Conservation (phyloP, 352 stramenopile genomes). For the Phytophthora vignae region DNA sequence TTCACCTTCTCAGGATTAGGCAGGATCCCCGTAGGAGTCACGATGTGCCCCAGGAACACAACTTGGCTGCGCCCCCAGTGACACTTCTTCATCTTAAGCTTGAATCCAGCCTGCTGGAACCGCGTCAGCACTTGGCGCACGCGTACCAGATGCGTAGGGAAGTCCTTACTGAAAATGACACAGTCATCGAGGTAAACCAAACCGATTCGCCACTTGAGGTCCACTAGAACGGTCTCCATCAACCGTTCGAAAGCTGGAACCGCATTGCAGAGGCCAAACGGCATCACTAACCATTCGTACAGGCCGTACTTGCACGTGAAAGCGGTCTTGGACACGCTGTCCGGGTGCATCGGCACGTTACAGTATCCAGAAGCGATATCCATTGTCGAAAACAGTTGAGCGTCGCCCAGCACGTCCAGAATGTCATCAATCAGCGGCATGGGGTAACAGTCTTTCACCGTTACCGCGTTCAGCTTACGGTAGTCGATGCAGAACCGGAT, state of each 20-base stretch:
- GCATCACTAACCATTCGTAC: constrained; percentile 11
- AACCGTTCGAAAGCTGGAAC: too few species aligned
- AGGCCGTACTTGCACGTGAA: too few species aligned
- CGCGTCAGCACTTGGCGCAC: constrained; percentile 1
- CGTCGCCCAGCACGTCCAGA: constrained; percentile 8
- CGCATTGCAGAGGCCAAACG: too few species aligned
- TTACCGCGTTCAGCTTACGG: constrained; percentile 2
- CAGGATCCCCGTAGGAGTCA: background rate
- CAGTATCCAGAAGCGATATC: constrained; percentile 5
- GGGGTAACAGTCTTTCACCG: constrained; percentile 14
- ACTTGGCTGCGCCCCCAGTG: constrained; percentile 13
- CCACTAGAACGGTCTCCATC: too few species aligned
- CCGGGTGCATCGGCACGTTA: constrained; percentile 8
- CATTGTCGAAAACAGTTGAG: constrained; percentile 8
- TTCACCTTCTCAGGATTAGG: constrained; percentile 1
- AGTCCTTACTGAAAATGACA: constrained; percentile 13
- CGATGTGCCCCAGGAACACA: constrained; percentile 2
- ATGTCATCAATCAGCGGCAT: constrained; percentile 27
- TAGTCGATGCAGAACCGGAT: constrained; percentile 27
- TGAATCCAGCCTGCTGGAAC: background rate
- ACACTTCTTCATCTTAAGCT: constrained; percentile 15
- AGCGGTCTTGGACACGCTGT: background rate
- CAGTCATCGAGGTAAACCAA: constrained; percentile 2
- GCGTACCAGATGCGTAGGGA: background rate
- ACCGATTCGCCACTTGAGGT: too few species aligned